A percentile compares a stretch with the other conserved stretches of the same genome.
Conservation (phyloP, 1,139 yeast species). For the Chernovozyma sophiae-reginae region DNA sequence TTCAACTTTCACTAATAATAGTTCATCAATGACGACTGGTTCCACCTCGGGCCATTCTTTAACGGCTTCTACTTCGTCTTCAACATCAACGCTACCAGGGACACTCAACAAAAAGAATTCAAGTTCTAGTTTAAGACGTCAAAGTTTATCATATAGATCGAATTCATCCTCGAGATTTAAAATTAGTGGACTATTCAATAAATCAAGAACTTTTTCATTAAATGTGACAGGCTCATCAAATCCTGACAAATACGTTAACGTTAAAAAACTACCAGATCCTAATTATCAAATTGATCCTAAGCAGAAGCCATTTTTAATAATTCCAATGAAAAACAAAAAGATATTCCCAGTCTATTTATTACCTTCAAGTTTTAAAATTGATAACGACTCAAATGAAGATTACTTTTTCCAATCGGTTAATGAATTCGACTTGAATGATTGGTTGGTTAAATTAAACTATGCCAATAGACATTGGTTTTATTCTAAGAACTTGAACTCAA, state of each 20-base stretch:
- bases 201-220: constrained; percentile 34
- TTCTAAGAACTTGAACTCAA: constrained; percentile 38
- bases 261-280: constrained; percentile 59
- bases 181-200: constrained; percentile 40
- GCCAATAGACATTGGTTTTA: constrained; percentile 56
- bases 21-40: not conserved
- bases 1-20: not conserved
- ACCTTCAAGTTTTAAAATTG: constrained; percentile 60
- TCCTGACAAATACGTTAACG: constrained; percentile 50
- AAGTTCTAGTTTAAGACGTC: constrained; percentile 32
- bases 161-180: constrained; percentile 39
- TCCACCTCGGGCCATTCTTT: not conserved
- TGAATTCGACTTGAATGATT: constrained; percentile 66
- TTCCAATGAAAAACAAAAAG: constrained; percentile 50
- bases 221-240: constrained; percentile 20
- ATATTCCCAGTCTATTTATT: constrained; percentile 53
- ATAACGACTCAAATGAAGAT: constrained; percentile 51
- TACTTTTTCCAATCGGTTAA: constrained; percentile 64
- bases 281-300: constrained; percentile 36
- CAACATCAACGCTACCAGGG: constrained; percentile 6
- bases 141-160: constrained; percentile 40
- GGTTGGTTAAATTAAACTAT: constrained; percentile 56
- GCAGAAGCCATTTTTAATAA: constrained; percentile 53
- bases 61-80: not conserved
- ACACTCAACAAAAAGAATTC: constrained; percentile 30